phyloP scores from a whole-genome alignment of 2,329 filamentous ascomycete species.

The Ceratocystis cubensis region DNA sequence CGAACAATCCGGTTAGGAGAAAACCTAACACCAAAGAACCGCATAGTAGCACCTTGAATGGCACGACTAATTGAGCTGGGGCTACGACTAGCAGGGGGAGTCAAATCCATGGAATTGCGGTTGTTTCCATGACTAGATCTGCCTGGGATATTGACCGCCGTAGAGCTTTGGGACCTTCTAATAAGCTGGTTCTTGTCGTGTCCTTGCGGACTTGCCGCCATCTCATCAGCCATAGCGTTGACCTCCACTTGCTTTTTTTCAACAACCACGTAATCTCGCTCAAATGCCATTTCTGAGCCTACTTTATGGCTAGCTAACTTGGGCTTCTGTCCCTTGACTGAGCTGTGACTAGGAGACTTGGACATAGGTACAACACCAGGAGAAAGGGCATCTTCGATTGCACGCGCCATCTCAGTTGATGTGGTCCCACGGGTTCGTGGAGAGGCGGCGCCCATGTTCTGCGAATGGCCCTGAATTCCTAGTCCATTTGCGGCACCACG shows the following conservation, averaged over 20 bases:
- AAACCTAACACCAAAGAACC: constrained; percentile 59
- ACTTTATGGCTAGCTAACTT: constrained; percentile 30
- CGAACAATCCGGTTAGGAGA: constrained; percentile 49
- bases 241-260: constrained; percentile 94
- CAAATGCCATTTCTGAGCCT: constrained; percentile 77
- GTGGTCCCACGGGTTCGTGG: constrained; percentile 3
- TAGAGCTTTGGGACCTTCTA: constrained; percentile 27
- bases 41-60: constrained; percentile 76
- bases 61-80: constrained; percentile 85
- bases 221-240: constrained; percentile 89
- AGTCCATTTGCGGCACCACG: constrained; percentile 14
- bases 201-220: constrained; percentile 67
- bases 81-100: constrained; percentile 28
- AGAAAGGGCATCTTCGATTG: constrained; percentile 12
- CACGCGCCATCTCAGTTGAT: constrained; percentile 15
- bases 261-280: constrained; percentile 89
- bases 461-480: constrained; percentile 5
- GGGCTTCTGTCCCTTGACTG: constrained; percentile 1
- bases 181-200: constrained; percentile 32
- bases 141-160: constrained; percentile 54
- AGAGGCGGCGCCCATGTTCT: background rate
- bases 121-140: constrained; percentile 52
- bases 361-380: constrained; percentile 4
- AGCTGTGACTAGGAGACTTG: background rate
- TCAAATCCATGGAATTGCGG: constrained; percentile 16